Base-by-base conservation (phyloP, 73 alveolate genomes). In the Paramecium primaurelia region DNA sequence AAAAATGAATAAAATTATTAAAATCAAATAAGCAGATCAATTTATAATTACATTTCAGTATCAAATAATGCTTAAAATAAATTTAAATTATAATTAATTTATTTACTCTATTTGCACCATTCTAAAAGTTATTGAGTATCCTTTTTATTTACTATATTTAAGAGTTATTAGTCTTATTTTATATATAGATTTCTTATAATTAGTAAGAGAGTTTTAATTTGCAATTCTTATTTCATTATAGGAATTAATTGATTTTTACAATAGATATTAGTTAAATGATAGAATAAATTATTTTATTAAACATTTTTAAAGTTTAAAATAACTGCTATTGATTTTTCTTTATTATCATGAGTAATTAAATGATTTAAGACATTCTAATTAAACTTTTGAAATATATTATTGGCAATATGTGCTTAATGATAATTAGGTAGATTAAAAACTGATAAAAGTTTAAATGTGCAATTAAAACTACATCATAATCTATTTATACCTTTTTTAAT, bases 401-500 rank as follows among this genome's bases (percentile, higher is more conserved):
- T 75, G 36, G 88, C 88, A 12, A 75, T 38, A 38, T 38, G 60
- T 16, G 64, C 88, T 75, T 75, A 37, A 75, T 75, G 88, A 20
- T 75, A 75, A 8, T 75, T 42, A 5, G 64, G 88, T 6, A 38
- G 37, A 38, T 75, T 38, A 38, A 75, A 75, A n/a, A 38, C 34
- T 5, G 38, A 25, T n/a, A 75, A 38, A 9, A 36, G 60, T 18
- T 42, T 36, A 12, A 75, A 75, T 2, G 88, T 18, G 22, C 37
- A 75, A 42, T 75, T 75, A 75, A 75, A 75, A 42, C 88, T 75
- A 36, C 6, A 11, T 30, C 47, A 75, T 36, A 32, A 64, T 26
- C 26, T 37, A 38, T 75, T 30, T n/a, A n/a, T 75, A 75, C 88
- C 88, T 75, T 75, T 75, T 75, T 42, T 75, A 34, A 42, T 75